Percentiles rank a stretch among this genome's conserved stretches.
These are phyloP conservation scores for Tilletia horrida DNA, from an alignment of 1,284 basidiomycete genomes.

Conservation along the genomic window DNA sequence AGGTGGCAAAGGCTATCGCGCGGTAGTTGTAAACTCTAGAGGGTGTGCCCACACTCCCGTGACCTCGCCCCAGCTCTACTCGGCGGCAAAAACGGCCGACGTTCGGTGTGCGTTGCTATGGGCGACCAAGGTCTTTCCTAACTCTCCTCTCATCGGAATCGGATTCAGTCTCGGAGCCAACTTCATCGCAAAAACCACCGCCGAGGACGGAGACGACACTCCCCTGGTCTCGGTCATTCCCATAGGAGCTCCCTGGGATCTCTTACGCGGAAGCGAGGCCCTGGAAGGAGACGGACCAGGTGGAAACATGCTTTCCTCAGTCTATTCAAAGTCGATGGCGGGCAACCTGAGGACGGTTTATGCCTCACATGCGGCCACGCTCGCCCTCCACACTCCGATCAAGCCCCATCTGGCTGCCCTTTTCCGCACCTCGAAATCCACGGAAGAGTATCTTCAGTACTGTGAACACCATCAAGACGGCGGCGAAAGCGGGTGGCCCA, in stretches of 20 bases:
- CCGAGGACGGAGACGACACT: constrained; percentile 74
- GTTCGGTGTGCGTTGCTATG: constrained; percentile 75
- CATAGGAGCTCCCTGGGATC: constrained; percentile 78
- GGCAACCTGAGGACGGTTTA: constrained; percentile 64
- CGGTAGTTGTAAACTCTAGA: constrained; percentile 61
- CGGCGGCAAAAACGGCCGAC: constrained; percentile 75
- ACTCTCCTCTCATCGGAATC: constrained; percentile 76
- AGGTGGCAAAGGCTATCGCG: constrained; percentile 63
- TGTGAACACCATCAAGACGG: not conserved
- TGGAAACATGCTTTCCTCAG: constrained; percentile 61
- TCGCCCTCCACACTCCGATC: constrained; percentile 40
- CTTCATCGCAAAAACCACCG: constrained; percentile 84
- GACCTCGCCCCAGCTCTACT: constrained; percentile 71
- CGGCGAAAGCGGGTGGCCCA: not conserved
- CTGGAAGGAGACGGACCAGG: constrained; percentile 58
- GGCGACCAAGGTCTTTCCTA: constrained; percentile 71
- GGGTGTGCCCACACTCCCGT: constrained; percentile 87
- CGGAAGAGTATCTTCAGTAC: not conserved
- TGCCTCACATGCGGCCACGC: constrained; percentile 35
- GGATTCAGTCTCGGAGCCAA: constrained; percentile 94
- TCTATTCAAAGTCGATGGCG: constrained; percentile 82
- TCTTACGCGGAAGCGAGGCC: constrained; percentile 58
- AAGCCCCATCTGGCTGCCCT: constrained; percentile 35
- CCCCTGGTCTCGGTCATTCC: constrained; percentile 70
- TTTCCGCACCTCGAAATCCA: constrained; percentile 19